Evolutionary conservation across 257 asterid genomes (phyloP), one percentile per base, ranked within the genome.

Genomic region (Salvia miltiorrhiza): DNA sequence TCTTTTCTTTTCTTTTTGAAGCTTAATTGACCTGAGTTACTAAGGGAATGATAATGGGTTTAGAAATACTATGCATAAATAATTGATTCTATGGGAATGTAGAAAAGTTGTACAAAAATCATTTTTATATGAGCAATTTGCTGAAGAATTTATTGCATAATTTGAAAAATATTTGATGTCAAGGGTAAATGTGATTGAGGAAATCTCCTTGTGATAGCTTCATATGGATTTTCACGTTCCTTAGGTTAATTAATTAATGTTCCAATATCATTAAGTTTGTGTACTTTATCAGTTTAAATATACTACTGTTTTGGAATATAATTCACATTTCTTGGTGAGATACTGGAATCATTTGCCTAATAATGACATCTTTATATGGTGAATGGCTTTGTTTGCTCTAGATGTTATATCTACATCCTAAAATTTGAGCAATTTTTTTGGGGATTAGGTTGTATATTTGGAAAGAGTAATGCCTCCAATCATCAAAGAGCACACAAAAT

Each of bases 381-480:
- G 45, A 48, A 32, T 44, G 33, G 24, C 17, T 28, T 58, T 44
- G 16, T 48, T 56, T 33, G 14, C 16, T 37, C 4, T 17, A 35
- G n/a, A 32, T 52, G 48, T 32, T 39, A 54, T 65, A 35, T 33
- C 41, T 60, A 10, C 71, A 21, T 30, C 28, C 12, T 24, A 47
- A 21, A 49, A 23, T 17, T 28, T 4, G 24, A 4, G 24, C 17
- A 32, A 19, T 39, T 26, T 55, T 6, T 14, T 9, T 67, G 17
- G 61, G 61, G 44, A 65, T 62, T 66, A 87, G 94, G 89, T 74
- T 76, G 75, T 70, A 50, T 23, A 16, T 74, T 78, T 58, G 77
- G 77, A 17, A 81, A 54, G 73, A 49, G 61, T 44, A 59, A 39
- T 33, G 72, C 55, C 10, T 32, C 55, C 33, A 72, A 70, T 76